Conservation (phyloP, 352 stramenopile species). For the Pythium rhizo-oryzae region DNA sequence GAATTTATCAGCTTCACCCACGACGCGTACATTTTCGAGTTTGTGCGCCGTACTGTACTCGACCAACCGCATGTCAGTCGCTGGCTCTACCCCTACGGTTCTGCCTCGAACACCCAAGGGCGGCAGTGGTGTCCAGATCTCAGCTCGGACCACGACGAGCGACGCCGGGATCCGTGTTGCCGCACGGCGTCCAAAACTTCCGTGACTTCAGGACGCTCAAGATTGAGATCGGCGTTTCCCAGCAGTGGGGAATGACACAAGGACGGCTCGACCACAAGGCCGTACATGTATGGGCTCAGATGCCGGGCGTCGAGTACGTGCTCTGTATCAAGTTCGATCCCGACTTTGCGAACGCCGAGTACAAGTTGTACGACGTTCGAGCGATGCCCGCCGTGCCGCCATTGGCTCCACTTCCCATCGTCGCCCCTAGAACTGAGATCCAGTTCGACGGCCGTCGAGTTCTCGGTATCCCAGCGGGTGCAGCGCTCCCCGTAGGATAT, state of each 20-base stretch:
- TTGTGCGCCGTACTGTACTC: conserved; percentile 18
- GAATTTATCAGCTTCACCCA: too few species aligned
- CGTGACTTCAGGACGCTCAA: conserved; percentile 41
- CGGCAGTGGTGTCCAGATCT: conserved; percentile 35
- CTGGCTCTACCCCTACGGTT: conserved; percentile 23
- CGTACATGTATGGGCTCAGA: conserved; percentile 36
- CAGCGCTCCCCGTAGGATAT: conserved; percentile 33
- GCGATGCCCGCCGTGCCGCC: conserved; percentile 29
- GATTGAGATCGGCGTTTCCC: conserved; percentile 41
- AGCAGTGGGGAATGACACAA: conserved; percentile 39
- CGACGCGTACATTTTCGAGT: too few species aligned
- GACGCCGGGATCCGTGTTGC: conserved; percentile 38
- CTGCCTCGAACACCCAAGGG: conserved; percentile 33
- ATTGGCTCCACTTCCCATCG: conserved; percentile 38
- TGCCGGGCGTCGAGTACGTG: conserved; percentile 47
- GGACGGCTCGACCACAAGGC: conserved; percentile 45
- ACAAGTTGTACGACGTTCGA: conserved; percentile 47
- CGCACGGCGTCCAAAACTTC: conserved; percentile 38
- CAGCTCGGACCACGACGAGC: conserved; percentile 34
- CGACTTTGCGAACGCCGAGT: conserved; percentile 42
- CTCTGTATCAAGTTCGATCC: conserved; percentile 43
- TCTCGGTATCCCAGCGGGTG: background rate
- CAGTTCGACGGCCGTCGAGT: conserved; percentile 43
- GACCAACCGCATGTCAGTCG: conserved; percentile 6
- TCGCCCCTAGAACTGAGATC: conserved; percentile 37